Conservation (phyloP, 345 rosid genomes). For the Eucalyptus sp. region DNA sequence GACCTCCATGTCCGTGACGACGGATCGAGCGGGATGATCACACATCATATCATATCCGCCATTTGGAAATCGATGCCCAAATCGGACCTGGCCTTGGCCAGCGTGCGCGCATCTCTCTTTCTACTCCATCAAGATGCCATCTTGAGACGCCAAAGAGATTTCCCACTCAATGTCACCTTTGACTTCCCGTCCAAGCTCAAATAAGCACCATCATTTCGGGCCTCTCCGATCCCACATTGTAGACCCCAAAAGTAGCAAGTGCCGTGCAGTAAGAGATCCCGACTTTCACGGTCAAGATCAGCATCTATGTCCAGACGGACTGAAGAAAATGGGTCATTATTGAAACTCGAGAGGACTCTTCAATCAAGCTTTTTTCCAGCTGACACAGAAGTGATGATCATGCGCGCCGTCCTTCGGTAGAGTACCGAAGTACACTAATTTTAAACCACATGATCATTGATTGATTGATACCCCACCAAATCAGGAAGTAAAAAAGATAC, state of each 20-base stretch:
- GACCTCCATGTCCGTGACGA: background rate
- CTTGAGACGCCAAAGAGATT: background rate
- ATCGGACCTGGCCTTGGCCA: background rate
- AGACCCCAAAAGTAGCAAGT: background rate
- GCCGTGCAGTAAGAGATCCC: background rate
- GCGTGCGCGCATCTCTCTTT: background rate
- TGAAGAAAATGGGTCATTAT: background rate
- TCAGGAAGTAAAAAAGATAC: background rate
- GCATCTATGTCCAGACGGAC: background rate
- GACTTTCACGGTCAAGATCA: background rate
- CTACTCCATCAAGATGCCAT: background rate
- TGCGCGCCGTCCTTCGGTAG: background rate
- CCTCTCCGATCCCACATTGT: background rate
- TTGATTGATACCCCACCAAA: background rate
- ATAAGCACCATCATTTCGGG: background rate
- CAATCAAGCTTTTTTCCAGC: background rate
- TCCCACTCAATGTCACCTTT: background rate
- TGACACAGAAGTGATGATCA: background rate
- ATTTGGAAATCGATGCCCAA: background rate
- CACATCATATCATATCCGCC: background rate
- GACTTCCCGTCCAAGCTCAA: background rate
- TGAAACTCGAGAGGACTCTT: background rate
- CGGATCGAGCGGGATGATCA: background rate
- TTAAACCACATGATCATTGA: background rate
- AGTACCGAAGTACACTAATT: background rate